Conservation (phyloP, 768 basidiomycete species). For the Kwoniella sp. region DNA sequence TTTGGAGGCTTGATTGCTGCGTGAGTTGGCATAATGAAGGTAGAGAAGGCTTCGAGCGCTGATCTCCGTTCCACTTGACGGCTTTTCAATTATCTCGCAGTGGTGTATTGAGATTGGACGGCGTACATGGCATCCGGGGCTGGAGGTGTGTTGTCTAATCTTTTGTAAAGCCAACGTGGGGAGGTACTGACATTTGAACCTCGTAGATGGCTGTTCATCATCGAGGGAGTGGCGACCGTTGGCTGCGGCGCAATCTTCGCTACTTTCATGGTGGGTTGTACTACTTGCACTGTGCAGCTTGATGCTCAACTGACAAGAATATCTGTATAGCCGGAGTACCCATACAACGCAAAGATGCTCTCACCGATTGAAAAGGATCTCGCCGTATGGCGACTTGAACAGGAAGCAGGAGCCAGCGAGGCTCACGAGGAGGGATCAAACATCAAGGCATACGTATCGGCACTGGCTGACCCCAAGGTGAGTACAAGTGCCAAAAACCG, state of each 20-base stretch:
- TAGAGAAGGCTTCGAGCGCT: too few species aligned
- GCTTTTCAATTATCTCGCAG: background rate
- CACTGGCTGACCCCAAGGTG: slow-evolving; percentile 27
- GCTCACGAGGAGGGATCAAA: slow-evolving; percentile 7
- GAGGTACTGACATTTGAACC: background rate
- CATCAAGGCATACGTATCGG: slow-evolving; percentile 12
- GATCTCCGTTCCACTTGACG: too few species aligned
- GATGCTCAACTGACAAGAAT: background rate
- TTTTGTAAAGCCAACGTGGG: background rate
- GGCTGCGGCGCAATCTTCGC: slow-evolving; percentile 18
- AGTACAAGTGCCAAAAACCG: background rate
- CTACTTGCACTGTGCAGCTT: too few species aligned
- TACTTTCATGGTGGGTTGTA: slow-evolving; percentile 20
- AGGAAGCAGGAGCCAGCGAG: slow-evolving; percentile 32
- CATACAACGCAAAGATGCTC: slow-evolving; percentile 31
- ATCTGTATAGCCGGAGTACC: slow-evolving; percentile 27
- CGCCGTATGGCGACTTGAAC: slow-evolving; percentile 36
- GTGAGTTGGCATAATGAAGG: background rate
- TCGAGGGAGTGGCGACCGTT: slow-evolving; percentile 25
- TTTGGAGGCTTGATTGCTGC: slow-evolving; percentile 50
- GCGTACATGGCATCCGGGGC: slow-evolving; percentile 44
- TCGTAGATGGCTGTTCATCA: slow-evolving; percentile 43
- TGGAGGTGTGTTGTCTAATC: slow-evolving; percentile 47
- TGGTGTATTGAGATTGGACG: slow-evolving; percentile 38
- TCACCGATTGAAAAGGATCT: slow-evolving; percentile 26